phyloP scores from a whole-genome alignment of 805 yeast genomes.

The Lachancea dasiensis region DNA sequence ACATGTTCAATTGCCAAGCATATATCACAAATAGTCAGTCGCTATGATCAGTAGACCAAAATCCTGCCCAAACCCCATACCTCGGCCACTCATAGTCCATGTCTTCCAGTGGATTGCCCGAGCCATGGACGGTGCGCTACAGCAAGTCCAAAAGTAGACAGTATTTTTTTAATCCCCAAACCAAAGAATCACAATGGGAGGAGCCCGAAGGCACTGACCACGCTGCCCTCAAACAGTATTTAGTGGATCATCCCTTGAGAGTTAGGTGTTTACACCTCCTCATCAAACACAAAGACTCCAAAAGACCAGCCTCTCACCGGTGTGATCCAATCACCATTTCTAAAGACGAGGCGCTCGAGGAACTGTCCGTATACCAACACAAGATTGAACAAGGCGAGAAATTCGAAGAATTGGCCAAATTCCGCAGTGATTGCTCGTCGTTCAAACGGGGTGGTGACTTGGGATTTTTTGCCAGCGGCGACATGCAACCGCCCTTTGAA shows the following conservation, averaged over 20 bases:
- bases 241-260: conserved; percentile 53
- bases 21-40: too few species aligned
- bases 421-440: conserved; percentile 85
- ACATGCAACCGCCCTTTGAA: conserved; percentile 94
- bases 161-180: conserved; percentile 66
- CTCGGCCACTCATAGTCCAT: conserved; percentile 2
- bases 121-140: conserved; percentile 73
- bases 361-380: conserved; percentile 51
- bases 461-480: conserved; percentile 82
- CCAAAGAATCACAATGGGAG: conserved; percentile 80
- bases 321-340: conserved; percentile 65
- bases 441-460: conserved; percentile 87
- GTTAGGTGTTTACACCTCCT: conserved; percentile 78
- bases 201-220: conserved; percentile 81
- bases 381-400: conserved; percentile 59
- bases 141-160: conserved; percentile 81
- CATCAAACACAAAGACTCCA: conserved; percentile 73
- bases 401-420: conserved; percentile 65
- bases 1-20: too few species aligned
- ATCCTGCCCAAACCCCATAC: too few species aligned
- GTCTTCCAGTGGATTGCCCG: conserved; percentile 67
- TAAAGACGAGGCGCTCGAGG: conserved; percentile 76
- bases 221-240: conserved; percentile 49
- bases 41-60: too few species aligned
- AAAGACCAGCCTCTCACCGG: conserved; percentile 93